Conservation (phyloP, 139 green algal genomes). For the Chlorella sp. region DNA sequence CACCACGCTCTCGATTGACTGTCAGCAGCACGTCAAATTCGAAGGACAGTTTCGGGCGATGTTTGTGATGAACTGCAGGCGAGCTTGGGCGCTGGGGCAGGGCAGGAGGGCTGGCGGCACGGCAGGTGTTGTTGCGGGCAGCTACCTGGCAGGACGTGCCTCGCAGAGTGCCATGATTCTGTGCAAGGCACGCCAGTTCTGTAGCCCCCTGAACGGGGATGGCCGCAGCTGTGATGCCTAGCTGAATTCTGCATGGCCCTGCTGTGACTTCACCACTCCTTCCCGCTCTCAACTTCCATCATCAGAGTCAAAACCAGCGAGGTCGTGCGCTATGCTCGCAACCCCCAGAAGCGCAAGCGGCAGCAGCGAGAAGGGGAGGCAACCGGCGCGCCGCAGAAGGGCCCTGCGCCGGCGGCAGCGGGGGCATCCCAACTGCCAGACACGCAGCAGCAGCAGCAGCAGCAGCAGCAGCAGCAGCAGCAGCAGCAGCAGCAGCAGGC, state of each 20-base stretch:
- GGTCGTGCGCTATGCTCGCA: too few species aligned
- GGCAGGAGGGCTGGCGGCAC: not conserved
- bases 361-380: not conserved
- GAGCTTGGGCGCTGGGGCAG: not conserved
- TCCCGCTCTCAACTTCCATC: too few species aligned
- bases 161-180: too few species aligned
- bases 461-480: not conserved
- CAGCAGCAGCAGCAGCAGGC: conserved; percentile 21
- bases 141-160: too few species aligned
- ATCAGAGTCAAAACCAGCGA: too few species aligned
- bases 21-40: conserved; percentile 63
- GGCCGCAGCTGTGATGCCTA: too few species aligned
- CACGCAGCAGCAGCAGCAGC: not conserved
- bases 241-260: not conserved
- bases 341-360: too few species aligned
- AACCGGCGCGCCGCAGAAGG: not conserved
- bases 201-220: too few species aligned
- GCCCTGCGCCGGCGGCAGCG: not conserved
- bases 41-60: conserved; percentile 66
- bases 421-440: not conserved
- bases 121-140: too few species aligned
- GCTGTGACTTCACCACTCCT: not conserved
- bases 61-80: conserved; percentile 75
- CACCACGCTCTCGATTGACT: conserved; percentile 76
- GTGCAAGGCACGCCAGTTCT: too few species aligned